phyloP scores from a whole-genome alignment of 73 alveolate species.

The Blepharisma stoltei region DNA sequence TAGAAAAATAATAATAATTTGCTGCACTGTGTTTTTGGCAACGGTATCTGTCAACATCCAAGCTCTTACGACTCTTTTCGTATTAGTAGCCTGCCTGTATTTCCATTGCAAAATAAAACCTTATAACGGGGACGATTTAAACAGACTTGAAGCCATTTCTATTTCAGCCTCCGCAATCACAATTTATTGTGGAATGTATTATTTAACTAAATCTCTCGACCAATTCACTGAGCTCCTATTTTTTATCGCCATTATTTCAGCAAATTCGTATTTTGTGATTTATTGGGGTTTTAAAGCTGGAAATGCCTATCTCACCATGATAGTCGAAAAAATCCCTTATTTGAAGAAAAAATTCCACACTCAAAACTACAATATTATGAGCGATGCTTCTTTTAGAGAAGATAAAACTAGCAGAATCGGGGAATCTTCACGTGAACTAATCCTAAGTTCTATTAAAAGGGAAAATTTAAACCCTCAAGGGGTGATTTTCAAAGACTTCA shows the following conservation, averaged over 20 bases:
- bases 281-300: not conserved
- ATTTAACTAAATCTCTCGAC: not conserved
- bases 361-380: too few relatives aligned
- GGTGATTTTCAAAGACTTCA: too few relatives aligned
- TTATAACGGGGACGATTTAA: not conserved
- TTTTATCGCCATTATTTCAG: not conserved
- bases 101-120: conserved; percentile 3
- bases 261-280: not conserved
- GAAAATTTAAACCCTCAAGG: too few relatives aligned
- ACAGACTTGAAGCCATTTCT: not conserved
- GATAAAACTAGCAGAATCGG: too few relatives aligned
- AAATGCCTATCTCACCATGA: too few relatives aligned
- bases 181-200: conserved; percentile 61
- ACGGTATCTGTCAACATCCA: not conserved
- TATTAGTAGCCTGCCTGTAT: not conserved
- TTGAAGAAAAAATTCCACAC: too few relatives aligned
- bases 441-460: too few relatives aligned
- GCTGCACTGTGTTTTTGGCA: conserved; percentile 39
- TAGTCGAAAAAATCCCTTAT: too few relatives aligned
- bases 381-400: too few relatives aligned
- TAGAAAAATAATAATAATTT: conserved; percentile 44
- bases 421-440: too few relatives aligned
- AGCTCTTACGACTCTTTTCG: not conserved
- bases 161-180: conserved; percentile 37
- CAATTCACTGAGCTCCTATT: not conserved